A percentile compares a stretch with the other conserved stretches of the same genome.
phyloP scores from a whole-genome alignment of 306 rosid genomes.

The Pueraria montana region DNA sequence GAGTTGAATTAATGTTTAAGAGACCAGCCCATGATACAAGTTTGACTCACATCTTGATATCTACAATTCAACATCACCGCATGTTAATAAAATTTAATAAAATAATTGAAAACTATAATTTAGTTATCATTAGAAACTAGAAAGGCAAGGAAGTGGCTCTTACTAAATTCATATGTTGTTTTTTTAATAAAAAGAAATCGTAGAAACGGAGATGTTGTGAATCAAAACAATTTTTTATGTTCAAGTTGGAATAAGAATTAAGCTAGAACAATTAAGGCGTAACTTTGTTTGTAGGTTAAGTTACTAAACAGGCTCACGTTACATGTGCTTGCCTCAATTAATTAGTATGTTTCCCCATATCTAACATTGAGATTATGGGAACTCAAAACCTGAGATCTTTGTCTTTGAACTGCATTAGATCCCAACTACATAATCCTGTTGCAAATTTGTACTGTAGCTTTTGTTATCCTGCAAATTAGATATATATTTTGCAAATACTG shows the following conservation, averaged over 20 bases:
- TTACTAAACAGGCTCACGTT: constrained; percentile 38
- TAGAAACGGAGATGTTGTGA: not conserved
- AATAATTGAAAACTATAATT: no score
- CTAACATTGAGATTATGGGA: constrained; percentile 48
- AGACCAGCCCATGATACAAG: not conserved
- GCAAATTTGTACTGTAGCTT: constrained; percentile 32
- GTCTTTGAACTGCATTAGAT: constrained; percentile 58
- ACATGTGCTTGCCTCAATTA: constrained; percentile 52
- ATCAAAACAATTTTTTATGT: constrained; percentile 2
- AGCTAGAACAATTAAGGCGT: not conserved
- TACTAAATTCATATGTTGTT: not conserved
- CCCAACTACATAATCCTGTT: constrained; percentile 50
- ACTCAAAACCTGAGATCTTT: constrained; percentile 52
- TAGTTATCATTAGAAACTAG: not conserved
- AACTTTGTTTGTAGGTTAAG: constrained; percentile 41
- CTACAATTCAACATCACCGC: not conserved
- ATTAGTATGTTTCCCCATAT: constrained; percentile 48
- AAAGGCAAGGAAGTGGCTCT: not conserved
- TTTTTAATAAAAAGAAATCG: not conserved
- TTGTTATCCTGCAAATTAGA: constrained; percentile 22
- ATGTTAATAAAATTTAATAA: no score
- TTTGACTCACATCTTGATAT: constrained; percentile 12
- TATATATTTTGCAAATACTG: not conserved
- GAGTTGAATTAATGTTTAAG: not conserved
- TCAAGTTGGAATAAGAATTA: constrained; percentile 5